Base-by-base conservation (phyloP, 2,329 filamentous ascomycete species). In the Penicillium sp. region DNA sequence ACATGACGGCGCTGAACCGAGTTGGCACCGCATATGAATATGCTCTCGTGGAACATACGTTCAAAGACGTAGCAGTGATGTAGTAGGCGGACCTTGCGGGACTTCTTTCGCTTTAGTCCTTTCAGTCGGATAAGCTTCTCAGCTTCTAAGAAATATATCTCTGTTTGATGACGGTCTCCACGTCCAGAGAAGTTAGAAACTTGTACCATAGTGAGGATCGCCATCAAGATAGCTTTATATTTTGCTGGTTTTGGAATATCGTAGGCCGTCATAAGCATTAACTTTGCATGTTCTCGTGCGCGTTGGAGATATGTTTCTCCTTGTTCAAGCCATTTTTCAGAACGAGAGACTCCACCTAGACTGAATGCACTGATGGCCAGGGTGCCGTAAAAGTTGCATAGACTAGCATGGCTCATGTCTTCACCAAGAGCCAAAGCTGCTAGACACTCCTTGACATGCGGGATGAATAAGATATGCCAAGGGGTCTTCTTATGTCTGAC, bases 21-120 rank as follows among this genome's bases (percentile, higher is more conserved):
- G 35, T 60, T 61, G n/a, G 56, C 59, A 19, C 59, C 59, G 19
- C 59, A 59, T n/a, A 63, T 56, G 21, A 62, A 63, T 11, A 63
- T 56, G 37, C 78, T 81, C 60, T 81, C 79, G n/a, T 77, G 69
- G 19, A 81, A 75, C 0, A 81, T 72, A 0, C 79, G 74, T 6
- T 79, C 67, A 49, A 77, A 79, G 0, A 74, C 76, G 56, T 81
- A 81, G 65, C 78, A 79, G 55, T 81, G 78, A 56, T 81, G 79
- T 0, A 82, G 63, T 0, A 81, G 61, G 2, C 79, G 74, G 0
- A 74, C 66, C 21, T 78, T 76, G 16, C 76, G 73, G 1, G 78
- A 77, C 39, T 78, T 79, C 8, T 63, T 66, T 4, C 71, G 71
- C 6, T 69, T 67, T 1, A 80, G 57, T 0, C 79, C 78, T 24